A percentile compares a stretch with the other conserved stretches of the same genome.
These are phyloP conservation scores for Aspergillus transmontanensis DNA, from an alignment of 2,329 filamentous ascomycete genomes.

Conservation along the genomic window DNA sequence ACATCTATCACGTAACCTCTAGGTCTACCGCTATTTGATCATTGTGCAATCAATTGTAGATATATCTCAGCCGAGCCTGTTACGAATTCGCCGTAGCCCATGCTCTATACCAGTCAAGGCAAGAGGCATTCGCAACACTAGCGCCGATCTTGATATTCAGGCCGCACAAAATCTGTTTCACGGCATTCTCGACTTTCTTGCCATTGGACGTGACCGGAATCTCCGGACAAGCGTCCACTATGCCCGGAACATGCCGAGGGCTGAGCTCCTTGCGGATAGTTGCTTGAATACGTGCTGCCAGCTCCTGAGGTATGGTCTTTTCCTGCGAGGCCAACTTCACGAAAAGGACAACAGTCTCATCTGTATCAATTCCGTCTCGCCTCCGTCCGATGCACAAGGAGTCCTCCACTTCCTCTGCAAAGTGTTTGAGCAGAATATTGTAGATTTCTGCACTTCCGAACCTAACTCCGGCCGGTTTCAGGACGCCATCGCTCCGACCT, in stretches of 20 bases:
- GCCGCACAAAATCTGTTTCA: slow-evolving; percentile 93
- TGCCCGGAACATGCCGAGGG: slow-evolving; percentile 81
- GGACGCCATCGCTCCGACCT: slow-evolving; percentile 84
- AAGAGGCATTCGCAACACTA: slow-evolving; percentile 88
- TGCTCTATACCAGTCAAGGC: slow-evolving; percentile 81
- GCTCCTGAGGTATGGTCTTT: slow-evolving; percentile 56
- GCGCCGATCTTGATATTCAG: slow-evolving; percentile 85
- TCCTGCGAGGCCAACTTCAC: slow-evolving; percentile 65
- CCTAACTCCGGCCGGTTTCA: slow-evolving; percentile 88
- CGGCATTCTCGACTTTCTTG: slow-evolving; percentile 96
- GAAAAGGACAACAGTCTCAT: slow-evolving; percentile 89
- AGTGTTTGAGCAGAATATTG: slow-evolving; percentile 85
- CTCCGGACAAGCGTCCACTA: slow-evolving; percentile 80
- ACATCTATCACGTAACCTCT: not conserved
- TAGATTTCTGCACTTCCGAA: slow-evolving; percentile 97
- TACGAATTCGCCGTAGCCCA: slow-evolving; percentile 66
- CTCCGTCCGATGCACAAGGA: slow-evolving; percentile 84
- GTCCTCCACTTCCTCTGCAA: slow-evolving; percentile 76
- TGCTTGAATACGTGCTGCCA: slow-evolving; percentile 66
- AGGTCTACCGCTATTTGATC: not conserved
- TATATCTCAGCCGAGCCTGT: not conserved
- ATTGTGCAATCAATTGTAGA: not conserved
- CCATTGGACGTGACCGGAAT: slow-evolving; percentile 93
- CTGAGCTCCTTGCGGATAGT: slow-evolving; percentile 77
- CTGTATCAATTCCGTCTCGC: slow-evolving; percentile 66